Evolutionary conservation across 2,329 filamentous ascomycete species (phyloP), one percentile per base, ranked within the genome.

Genomic region (Verticillium zaregamsianum): DNA sequence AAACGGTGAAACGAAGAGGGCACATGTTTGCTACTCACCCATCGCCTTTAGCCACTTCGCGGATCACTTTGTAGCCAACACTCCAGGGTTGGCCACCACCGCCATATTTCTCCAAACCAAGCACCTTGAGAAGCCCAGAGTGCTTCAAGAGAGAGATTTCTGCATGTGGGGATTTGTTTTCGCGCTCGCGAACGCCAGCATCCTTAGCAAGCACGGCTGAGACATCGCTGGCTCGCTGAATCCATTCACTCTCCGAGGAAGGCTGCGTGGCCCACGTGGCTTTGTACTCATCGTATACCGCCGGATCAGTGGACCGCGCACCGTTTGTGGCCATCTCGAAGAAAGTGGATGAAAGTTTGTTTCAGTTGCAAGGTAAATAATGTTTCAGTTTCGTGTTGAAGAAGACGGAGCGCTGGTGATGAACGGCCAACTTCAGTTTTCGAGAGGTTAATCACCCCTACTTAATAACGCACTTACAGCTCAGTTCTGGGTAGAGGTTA

Each of bases 1-100:
- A 7, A 40, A 12, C 14, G 17, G 6, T 4, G 37, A 28, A 9
- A 11, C 1, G 20, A 23, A 15, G 28, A 28, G 28, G 28, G 28
- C 4, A 15, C 20, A 11, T 52, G 1, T 15, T 4, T n/a, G 1
- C 17, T 3, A 52, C 68, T 63, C 52, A 86, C 78, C 86, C 87
- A 70, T 90, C 87, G 0, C 79, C 82, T 67, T 86, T 86, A 1
- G 87, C 85, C 6, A 90, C 83, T 62, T 88, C 85, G 0, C 86
- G 78, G 32, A 89, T 87, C 0, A 75, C 77, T 67, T 83, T 82
- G 66, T 86, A 89, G 0, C 77, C 86, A 2, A 86, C 77, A 28
- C 70, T 76, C 76, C 77, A 79, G 0, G 77, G 73, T 66, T 79
- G 76, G 11, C 69, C 76, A 20, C 78, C 78, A n/a, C 78, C 78